Evolutionary conservation across 208 protist species (phyloP).

Genomic region (Leishmania martiniquensis): DNA sequence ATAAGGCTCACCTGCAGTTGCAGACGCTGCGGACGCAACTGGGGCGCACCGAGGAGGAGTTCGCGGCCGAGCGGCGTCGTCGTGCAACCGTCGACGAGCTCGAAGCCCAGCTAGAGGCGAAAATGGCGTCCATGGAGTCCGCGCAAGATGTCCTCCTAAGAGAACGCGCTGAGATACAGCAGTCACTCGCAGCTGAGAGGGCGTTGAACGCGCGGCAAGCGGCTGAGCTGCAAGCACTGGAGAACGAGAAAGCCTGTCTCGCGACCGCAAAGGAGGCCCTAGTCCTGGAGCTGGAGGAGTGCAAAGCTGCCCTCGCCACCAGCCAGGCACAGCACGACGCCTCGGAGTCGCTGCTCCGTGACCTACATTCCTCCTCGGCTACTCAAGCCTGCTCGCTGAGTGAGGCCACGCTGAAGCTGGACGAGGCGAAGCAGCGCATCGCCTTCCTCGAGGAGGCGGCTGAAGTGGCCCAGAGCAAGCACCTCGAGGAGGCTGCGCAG

Average conservation of each 20-base stretch:
- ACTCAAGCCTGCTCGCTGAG: constrained; percentile 17
- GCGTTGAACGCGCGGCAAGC: constrained; percentile 14
- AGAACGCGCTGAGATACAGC: constrained; percentile 8
- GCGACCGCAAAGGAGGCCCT: constrained; percentile 6
- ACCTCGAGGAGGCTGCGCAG: background rate
- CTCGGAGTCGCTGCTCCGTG: constrained; percentile 2
- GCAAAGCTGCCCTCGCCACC: constrained; percentile 7
- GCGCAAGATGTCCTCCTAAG: constrained; percentile 6
- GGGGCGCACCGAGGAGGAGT: constrained; percentile 13
- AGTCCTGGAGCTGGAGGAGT: constrained; percentile 21
- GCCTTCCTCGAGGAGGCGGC: constrained; percentile 7
- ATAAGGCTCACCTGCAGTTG: constrained; percentile 19
- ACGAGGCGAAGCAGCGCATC: constrained; percentile 10
- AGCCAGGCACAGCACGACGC: constrained; percentile 16
- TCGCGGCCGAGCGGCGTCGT: constrained; percentile 21
- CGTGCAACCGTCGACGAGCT: background rate
- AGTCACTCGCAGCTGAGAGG: constrained; percentile 18
- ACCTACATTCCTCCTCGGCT: constrained; percentile 4
- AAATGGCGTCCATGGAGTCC: constrained; percentile 17
- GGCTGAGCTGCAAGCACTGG: constrained; percentile 19
- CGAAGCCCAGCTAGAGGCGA: constrained; percentile 11
- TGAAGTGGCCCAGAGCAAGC: background rate
- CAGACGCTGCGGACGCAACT: constrained; percentile 17
- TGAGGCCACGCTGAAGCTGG: constrained; percentile 17
- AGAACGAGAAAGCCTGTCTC: constrained; percentile 31